Evolutionary conservation across 2,329 filamentous ascomycete species (phyloP), one percentile per base, ranked within the genome.

Genomic region (Ceratocystiopsis sp.): DNA sequence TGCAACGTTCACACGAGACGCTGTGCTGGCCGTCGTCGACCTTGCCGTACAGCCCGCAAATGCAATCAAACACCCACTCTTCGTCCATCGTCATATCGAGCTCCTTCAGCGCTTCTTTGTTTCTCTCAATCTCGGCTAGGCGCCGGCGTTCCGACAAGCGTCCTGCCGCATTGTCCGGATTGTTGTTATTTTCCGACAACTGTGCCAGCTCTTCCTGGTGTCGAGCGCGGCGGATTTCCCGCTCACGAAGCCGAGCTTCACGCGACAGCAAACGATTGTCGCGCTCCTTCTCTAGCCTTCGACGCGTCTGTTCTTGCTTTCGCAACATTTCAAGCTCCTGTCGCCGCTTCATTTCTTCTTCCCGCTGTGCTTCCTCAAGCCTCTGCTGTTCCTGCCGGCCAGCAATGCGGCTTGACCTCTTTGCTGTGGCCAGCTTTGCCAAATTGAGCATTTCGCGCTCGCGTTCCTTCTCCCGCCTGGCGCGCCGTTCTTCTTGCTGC

Each of bases 1-100:
- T 93, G 66, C 91, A 98, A 51, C 71, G 78, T 56, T 98, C 91
- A 61, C 91, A 98, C 25, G 87, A 83, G 50, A 98, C 78, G 57
- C 86, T 94, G 57, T 94, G 87, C 9, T 84, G 80, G 34, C 91
- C 91, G 57, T 96, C 91, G 53, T 98, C 91, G 46, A 95, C 84
- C 52, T 93, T 80, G 18, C 91, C 91, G 58, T 94, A 79, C 18
- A 86, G 71, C 21, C 89, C 89, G 58, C 91, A 98, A 21, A 84
- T 72, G 57, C 91, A 98, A 57, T 98, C 91, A 53, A 98, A 98
- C 35, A 85, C 73, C 91, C 91, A 96, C 42, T 86, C 76, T 40
- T 91, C 84, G 51, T 77, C 63, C 21, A 63, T 61, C 50, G 77
- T 64, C 21, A 66, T 61, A 16, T 70, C 73, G 19, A 94, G 69